These are phyloP conservation scores for Dendrobium chrysotoxum DNA, from an alignment of 106 monocot genomes.

Conservation along the genomic window DNA sequence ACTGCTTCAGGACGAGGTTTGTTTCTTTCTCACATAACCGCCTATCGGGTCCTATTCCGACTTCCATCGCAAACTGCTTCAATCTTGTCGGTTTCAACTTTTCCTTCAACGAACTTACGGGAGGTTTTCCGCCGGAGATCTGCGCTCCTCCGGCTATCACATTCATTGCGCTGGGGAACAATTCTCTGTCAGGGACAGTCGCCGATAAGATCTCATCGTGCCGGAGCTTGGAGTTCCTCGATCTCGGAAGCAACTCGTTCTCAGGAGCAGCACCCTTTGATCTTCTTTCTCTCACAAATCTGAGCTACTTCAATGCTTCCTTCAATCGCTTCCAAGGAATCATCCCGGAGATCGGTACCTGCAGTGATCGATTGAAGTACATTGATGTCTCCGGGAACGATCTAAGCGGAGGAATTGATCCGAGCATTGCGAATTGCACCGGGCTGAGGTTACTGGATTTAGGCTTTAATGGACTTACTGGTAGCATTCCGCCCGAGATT, in stretches of 20 bases:
- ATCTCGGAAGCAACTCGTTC: constrained; percentile 71
- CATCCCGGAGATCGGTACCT: constrained; percentile 37
- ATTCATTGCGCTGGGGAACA: constrained; percentile 59
- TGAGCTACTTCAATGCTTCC: constrained; percentile 79
- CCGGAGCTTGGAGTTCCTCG: constrained; percentile 55
- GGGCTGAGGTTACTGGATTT: constrained; percentile 49
- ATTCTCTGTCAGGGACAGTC: constrained; percentile 64
- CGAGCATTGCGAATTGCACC: constrained; percentile 42
- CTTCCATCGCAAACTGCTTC: constrained; percentile 34
- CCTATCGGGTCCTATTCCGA: constrained; percentile 59
- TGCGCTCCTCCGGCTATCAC: constrained; percentile 51
- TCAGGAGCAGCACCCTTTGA: constrained; percentile 56
- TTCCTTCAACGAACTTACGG: constrained; percentile 72
- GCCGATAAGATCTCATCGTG: constrained; percentile 40
- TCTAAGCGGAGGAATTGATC: constrained; percentile 44
- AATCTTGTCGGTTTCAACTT: constrained; percentile 76
- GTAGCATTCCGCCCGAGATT: constrained; percentile 55
- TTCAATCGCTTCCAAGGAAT: constrained; percentile 52
- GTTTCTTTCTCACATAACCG: constrained; percentile 76
- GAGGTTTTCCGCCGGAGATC: constrained; percentile 57
- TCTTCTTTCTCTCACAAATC: constrained; percentile 43
- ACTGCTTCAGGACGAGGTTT: constrained; percentile 57
- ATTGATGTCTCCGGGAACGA: constrained; percentile 63
- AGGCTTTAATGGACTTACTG: constrained; percentile 47
- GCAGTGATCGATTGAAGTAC: constrained; percentile 39